Evolutionary conservation across 805 yeast species (phyloP).

Genomic region (Candida chilensis): DNA sequence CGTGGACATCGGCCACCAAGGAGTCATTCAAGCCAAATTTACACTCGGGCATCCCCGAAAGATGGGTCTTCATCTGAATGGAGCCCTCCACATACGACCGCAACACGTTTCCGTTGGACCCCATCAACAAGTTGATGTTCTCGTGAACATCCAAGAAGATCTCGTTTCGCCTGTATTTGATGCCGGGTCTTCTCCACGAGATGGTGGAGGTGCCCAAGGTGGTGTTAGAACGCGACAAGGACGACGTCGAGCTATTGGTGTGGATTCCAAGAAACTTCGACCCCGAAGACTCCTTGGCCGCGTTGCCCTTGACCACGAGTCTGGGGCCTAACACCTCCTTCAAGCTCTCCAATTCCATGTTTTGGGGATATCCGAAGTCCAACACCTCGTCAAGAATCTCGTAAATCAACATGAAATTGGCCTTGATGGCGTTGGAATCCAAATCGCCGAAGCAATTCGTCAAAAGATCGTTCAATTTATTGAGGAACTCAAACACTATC

Average conservation of each 20-base stretch:
- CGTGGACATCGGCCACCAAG: conserved; percentile 5
- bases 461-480: conserved; percentile 48
- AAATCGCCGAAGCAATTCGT: conserved; percentile 27
- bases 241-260: neutral
- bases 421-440: conserved; percentile 44
- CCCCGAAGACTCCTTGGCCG: conserved; percentile 1
- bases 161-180: conserved; percentile 77
- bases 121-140: conserved; percentile 60
- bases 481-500: conserved; percentile 68
- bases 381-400: conserved; percentile 71
- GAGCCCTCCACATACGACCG: conserved; percentile 72
- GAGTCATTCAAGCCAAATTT: conserved; percentile 68
- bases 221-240: neutral
- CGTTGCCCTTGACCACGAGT: neutral
- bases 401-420: conserved; percentile 61
- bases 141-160: conserved; percentile 71
- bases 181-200: conserved; percentile 65
- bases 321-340: no score
- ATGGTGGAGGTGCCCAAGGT: conserved; percentile 11
- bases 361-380: conserved; percentile 73
- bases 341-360: conserved; percentile 40
- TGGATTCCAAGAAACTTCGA: no score
- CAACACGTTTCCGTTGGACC: conserved; percentile 53
- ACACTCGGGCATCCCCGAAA: conserved; percentile 80
- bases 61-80: conserved; percentile 58